Percentiles rank a stretch among this genome's conserved stretches.
Evolutionary conservation across 352 stramenopile genomes (phyloP).

Genomic region (Phytophthora rubi): DNA sequence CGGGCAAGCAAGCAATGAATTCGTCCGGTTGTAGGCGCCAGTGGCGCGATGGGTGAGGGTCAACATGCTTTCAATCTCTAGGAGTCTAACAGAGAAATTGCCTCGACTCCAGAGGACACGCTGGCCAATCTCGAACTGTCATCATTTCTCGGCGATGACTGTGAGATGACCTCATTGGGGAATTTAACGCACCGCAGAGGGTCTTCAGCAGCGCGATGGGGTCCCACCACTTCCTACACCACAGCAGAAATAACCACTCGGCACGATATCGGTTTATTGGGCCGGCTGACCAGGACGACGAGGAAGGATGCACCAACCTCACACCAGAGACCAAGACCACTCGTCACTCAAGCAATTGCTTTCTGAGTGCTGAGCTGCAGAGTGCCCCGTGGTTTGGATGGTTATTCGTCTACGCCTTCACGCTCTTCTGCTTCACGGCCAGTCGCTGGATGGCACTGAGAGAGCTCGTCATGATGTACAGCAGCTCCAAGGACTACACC

Average conservation of each 20-base stretch:
- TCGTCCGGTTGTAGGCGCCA: too few species aligned
- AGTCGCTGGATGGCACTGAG: slow-evolving; percentile 17
- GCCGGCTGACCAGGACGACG: not conserved
- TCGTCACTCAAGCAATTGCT: not conserved
- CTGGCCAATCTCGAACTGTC: too few species aligned
- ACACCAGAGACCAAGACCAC: slow-evolving; percentile 1
- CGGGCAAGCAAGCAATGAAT: too few species aligned
- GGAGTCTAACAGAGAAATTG: too few species aligned
- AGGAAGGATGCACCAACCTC: not conserved
- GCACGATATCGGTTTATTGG: slow-evolving; percentile 11
- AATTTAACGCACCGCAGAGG: too few species aligned
- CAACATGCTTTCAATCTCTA: too few species aligned
- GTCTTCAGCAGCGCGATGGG: too few species aligned
- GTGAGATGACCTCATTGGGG: too few species aligned
- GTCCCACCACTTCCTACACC: too few species aligned
- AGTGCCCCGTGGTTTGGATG: slow-evolving; percentile 19
- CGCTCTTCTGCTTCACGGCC: slow-evolving; percentile 23
- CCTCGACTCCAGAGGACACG: too few species aligned
- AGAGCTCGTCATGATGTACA: slow-evolving; percentile 24
- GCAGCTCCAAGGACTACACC: slow-evolving; percentile 4
- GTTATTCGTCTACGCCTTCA: slow-evolving; percentile 22
- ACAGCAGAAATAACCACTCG: not conserved
- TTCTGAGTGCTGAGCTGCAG: not conserved
- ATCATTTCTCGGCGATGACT: too few species aligned
- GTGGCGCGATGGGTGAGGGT: too few species aligned